These are phyloP conservation scores for Artemisia annua DNA, from an alignment of 129 eudicot genomes.

Conservation along the genomic window DNA sequence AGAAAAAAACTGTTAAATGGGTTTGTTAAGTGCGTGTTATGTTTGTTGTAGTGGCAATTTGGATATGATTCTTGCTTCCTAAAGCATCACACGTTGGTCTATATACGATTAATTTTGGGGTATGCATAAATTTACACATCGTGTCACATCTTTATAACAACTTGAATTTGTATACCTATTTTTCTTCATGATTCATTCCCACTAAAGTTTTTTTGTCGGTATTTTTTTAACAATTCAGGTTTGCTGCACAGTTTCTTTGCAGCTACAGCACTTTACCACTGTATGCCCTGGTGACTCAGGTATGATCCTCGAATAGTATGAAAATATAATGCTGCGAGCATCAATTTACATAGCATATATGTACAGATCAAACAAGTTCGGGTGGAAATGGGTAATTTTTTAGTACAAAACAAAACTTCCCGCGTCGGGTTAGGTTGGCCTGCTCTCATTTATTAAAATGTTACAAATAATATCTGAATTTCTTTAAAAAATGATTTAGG, in stretches of 20 bases:
- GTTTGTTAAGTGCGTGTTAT: slow-evolving; percentile 12
- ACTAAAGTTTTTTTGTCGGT: neutral
- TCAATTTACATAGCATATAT: neutral
- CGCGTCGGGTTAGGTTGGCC: too few relatives aligned
- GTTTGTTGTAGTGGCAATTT: slow-evolving; percentile 71
- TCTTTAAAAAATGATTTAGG: neutral
- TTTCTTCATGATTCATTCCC: neutral
- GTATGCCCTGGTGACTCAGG: slow-evolving; percentile 87
- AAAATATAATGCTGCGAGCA: neutral
- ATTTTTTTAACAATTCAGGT: slow-evolving; percentile 34
- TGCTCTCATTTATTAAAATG: too few relatives aligned
- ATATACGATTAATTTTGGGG: slow-evolving; percentile 72
- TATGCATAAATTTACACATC: neutral
- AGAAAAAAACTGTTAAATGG: neutral
- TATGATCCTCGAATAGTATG: slow-evolving; percentile 20
- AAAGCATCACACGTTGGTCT: slow-evolving; percentile 57
- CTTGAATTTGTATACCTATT: neutral
- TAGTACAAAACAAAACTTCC: too few relatives aligned
- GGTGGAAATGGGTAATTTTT: neutral
- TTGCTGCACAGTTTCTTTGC: slow-evolving; percentile 73
- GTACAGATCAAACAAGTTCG: neutral
- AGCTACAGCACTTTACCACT: slow-evolving; percentile 82
- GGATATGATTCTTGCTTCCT: slow-evolving; percentile 77
- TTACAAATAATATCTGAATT: too few relatives aligned
- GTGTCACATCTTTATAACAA: neutral